A percentile compares a stretch with the other conserved stretches of the same genome.
Evolutionary conservation across 176 grass and related monocot genomes (phyloP).

Genomic region (Oryza nivara): DNA sequence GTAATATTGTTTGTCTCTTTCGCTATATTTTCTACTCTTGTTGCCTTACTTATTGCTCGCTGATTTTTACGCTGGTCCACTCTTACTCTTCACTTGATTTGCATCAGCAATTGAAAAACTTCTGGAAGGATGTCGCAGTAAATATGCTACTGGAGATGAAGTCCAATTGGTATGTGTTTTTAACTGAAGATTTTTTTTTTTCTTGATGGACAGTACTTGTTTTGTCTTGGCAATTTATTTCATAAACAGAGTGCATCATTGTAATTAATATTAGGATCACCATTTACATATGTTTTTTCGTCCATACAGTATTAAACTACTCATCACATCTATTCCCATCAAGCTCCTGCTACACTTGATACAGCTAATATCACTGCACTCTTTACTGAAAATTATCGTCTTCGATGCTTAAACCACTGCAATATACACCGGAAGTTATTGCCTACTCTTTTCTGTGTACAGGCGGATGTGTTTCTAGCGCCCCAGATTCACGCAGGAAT

Average conservation of each 20-base stretch:
- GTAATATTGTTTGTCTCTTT: not conserved
- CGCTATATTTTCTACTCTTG: not conserved
- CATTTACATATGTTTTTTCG: conserved; percentile 3
- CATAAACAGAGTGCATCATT: not conserved
- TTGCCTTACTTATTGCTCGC: not conserved
- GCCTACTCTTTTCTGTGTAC: conserved; percentile 16
- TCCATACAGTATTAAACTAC: not conserved
- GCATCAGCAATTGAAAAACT: conserved; percentile 78
- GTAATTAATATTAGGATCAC: not conserved
- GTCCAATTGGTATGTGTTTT: conserved; percentile 70
- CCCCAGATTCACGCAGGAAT: conserved; percentile 70
- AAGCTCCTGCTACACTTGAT: not conserved
- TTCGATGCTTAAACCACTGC: not conserved
- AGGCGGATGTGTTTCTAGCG: conserved; percentile 75
- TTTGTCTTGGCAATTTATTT: conserved; percentile 26
- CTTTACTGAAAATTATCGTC: too few relatives aligned
- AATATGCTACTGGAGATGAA: conserved; percentile 85
- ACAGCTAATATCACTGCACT: not conserved
- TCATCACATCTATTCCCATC: not conserved
- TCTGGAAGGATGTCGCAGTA: conserved; percentile 61
- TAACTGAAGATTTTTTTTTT: conserved; percentile 28
- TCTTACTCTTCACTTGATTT: conserved; percentile 25
- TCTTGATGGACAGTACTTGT: not conserved
- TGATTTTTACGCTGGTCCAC: conserved; percentile 16
- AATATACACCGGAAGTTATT: not conserved